phyloP scores from a whole-genome alignment of 2,329 filamentous ascomycete genomes.

The Colletotrichum nymphaeae region DNA sequence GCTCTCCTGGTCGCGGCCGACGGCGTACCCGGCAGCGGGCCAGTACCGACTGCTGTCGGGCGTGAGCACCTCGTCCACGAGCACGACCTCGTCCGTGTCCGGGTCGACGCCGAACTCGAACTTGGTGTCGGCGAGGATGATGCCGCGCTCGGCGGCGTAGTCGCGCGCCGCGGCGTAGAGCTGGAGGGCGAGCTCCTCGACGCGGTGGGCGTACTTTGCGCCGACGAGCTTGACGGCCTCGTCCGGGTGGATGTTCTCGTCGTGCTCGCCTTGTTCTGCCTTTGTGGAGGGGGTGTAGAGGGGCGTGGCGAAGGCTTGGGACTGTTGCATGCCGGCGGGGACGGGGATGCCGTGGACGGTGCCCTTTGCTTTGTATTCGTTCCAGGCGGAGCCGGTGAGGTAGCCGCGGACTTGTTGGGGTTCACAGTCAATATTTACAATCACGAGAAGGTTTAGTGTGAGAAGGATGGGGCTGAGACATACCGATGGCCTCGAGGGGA shows the following conservation, averaged over 20 bases:
- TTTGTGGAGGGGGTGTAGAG: constrained; percentile 86
- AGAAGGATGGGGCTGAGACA: constrained; percentile 18
- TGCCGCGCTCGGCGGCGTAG: constrained; percentile 73
- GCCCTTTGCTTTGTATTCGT: constrained; percentile 76
- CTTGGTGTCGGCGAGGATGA: constrained; percentile 77
- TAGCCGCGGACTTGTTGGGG: constrained; percentile 77
- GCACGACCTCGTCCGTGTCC: constrained; percentile 73
- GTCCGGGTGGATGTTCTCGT: constrained; percentile 86
- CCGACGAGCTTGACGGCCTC: constrained; percentile 73
- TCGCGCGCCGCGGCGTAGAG: constrained; percentile 73
- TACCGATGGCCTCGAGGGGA: constrained; percentile 78
- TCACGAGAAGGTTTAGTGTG: not conserved
- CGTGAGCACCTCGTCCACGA: constrained; percentile 87
- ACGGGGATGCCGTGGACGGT: constrained; percentile 84
- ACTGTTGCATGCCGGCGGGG: constrained; percentile 76
- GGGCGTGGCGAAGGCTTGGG: constrained; percentile 73
- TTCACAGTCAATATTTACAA: constrained; percentile 19
- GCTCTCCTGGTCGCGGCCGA: constrained; percentile 81
- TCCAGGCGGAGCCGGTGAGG: constrained; percentile 87
- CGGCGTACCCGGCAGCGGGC: constrained; percentile 77
- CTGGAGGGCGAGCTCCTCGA: constrained; percentile 73
- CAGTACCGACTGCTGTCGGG: constrained; percentile 90
- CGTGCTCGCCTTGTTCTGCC: constrained; percentile 80
- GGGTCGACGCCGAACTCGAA: constrained; percentile 76
- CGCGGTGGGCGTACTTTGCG: constrained; percentile 69